These are phyloP conservation scores for Globisporangium ultimum DNA, from an alignment of 352 stramenopile species.

Conservation along the genomic window DNA sequence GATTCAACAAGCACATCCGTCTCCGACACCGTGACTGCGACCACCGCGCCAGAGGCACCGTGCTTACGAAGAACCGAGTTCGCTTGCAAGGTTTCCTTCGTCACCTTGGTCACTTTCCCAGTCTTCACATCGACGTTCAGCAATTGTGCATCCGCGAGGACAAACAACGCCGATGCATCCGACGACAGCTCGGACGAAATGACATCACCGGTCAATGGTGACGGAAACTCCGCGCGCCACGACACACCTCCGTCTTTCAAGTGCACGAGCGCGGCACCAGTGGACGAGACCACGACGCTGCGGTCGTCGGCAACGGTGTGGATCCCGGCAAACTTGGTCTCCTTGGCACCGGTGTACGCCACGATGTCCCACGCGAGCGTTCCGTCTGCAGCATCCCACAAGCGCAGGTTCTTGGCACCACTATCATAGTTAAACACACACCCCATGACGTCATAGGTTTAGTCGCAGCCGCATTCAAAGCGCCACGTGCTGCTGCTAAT, in stretches of 20 bases:
- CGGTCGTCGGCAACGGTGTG: slow-evolving; percentile 48
- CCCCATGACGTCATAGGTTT: slow-evolving; percentile 1
- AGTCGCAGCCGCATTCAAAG: slow-evolving; percentile 3
- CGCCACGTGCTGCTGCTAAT: not conserved
- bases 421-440: slow-evolving; percentile 18
- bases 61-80: slow-evolving; percentile 17
- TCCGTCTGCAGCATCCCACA: slow-evolving; percentile 66
- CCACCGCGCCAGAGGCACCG: slow-evolving; percentile 11
- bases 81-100: slow-evolving; percentile 6
- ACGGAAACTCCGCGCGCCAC: slow-evolving; percentile 31
- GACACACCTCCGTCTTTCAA: slow-evolving; percentile 56
- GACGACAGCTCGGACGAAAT: slow-evolving; percentile 41
- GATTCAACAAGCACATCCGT: slow-evolving; percentile 12
- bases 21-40: slow-evolving; percentile 13
- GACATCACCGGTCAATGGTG: slow-evolving; percentile 23
- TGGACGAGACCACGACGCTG: slow-evolving; percentile 44
- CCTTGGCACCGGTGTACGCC: slow-evolving; percentile 17
- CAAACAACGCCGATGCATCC: slow-evolving; percentile 44
- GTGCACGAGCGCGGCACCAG: slow-evolving; percentile 41
- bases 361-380: slow-evolving; percentile 70
- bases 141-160: slow-evolving; percentile 38
- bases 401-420: slow-evolving; percentile 46
- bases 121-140: slow-evolving; percentile 38
- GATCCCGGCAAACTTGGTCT: slow-evolving; percentile 33
- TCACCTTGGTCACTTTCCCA: slow-evolving; percentile 15